phyloP scores from a whole-genome alignment of 352 stramenopile genomes.

The Thraustotheca clavata region DNA sequence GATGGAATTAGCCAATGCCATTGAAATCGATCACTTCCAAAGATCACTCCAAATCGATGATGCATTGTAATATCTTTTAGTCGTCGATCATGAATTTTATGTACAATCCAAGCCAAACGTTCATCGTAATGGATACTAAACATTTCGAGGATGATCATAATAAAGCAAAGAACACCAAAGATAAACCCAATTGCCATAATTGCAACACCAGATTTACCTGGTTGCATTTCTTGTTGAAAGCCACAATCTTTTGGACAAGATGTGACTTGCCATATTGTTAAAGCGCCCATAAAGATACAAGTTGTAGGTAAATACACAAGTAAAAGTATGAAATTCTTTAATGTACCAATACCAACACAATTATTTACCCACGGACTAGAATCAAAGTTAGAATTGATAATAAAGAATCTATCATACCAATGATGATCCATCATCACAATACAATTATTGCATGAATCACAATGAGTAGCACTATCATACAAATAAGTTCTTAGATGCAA shows the following conservation, averaged over 20 bases:
- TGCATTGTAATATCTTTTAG: conserved; percentile 34
- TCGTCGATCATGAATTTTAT: conserved; percentile 42
- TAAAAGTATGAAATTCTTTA: conserved; percentile 72
- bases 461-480: conserved; percentile 58
- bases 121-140: conserved; percentile 62
- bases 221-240: conserved; percentile 46
- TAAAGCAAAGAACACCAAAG: conserved; percentile 64
- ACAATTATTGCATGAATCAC: conserved; percentile 63
- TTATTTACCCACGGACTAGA: conserved; percentile 82
- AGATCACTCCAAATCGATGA: conserved; percentile 68
- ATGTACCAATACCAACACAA: conserved; percentile 73
- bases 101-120: conserved; percentile 26
- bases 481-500: not conserved
- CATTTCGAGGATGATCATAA: conserved; percentile 76
- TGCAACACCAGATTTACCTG: conserved; percentile 53
- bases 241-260: conserved; percentile 47
- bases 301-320: conserved; percentile 63
- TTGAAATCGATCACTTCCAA: conserved; percentile 56
- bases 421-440: conserved; percentile 78
- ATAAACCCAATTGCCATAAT: conserved; percentile 53
- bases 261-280: conserved; percentile 44
- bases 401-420: conserved; percentile 37
- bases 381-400: not conserved
- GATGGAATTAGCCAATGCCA: conserved; percentile 54
- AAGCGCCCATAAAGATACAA: conserved; percentile 41